Evolutionary conservation across 2,329 filamentous ascomycete species (phyloP), one percentile per base, ranked within the genome.

Genomic region (Cladophialophora carrionii): DNA sequence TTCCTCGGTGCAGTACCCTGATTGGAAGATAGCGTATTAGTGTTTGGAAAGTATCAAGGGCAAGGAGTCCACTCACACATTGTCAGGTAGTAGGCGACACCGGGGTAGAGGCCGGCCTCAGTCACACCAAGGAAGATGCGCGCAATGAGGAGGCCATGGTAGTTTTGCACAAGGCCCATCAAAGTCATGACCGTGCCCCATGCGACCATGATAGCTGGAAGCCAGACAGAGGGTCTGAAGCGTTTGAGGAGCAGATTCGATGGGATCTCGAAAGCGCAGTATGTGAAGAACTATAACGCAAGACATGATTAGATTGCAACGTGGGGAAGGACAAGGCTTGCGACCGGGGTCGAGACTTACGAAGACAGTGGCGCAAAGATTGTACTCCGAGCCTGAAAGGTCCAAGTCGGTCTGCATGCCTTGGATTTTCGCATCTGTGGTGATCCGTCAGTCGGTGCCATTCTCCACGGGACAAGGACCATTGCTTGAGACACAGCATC

Each of bases 191-290:
- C 79, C 57, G 79, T 74, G 0, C 52, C 81, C 81, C 80, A 83
- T 4, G 73, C 74, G 10, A 78, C 64, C 72, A 75, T 75, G 17
- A 74, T 72, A 10, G 64, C 67, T 1, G 75, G 75, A 26, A 78
- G 57, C 72, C 68, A 69, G 22, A 67, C 34, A 0, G 63, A 65
- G n/a, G 68, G 68, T 17, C 64, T 48, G 24, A 68, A 41, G 48
- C 62, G 58, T 71, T 88, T 88, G 58, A 89, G 76, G 9, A 89
- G 78, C 0, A 89, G 76, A 70, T 89, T 89, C 67, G 84, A 86
- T 1, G 87, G 87, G 10, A 89, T 75, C 71, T 89, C 87, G 31
- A 74, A 74, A 55, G 88, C 68, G 69, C 87, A 79, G 75, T 90
- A 90, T 0, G 87, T 74, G 57, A 77, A 74, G 73, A 79, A 80